phyloP scores from a whole-genome alignment of 495 filamentous ascomycete genomes.

The Echria macrotheca region DNA sequence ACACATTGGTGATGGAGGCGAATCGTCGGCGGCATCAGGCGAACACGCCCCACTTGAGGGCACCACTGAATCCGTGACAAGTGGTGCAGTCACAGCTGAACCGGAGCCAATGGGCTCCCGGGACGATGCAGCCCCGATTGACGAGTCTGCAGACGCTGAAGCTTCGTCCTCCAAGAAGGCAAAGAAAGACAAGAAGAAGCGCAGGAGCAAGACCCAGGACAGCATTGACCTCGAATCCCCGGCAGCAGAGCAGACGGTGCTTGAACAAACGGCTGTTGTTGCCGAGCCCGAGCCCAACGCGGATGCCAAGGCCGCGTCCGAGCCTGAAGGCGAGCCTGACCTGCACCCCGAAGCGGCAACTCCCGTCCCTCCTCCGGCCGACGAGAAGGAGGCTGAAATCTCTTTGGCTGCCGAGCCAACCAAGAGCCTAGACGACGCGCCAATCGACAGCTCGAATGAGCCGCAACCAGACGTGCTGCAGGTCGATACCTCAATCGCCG shows the following conservation, averaged over 20 bases:
- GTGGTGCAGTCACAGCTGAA: conserved; percentile 19
- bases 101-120: conserved; percentile 19
- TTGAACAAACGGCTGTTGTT: background rate
- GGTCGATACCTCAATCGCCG: conserved; percentile 3
- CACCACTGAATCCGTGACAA: conserved; percentile 24
- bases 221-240: background rate
- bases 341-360: no score
- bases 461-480: conserved; percentile 6
- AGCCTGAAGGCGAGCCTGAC: conserved; percentile 1
- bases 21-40: conserved; percentile 1
- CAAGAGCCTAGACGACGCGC: background rate
- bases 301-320: background rate
- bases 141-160: conserved; percentile 6
- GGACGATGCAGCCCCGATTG: conserved; percentile 7
- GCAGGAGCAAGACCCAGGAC: conserved; percentile 13
- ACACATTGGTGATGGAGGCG: conserved; percentile 9
- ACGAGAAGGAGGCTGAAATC: background rate
- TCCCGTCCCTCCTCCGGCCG: no score
- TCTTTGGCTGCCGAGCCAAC: conserved; percentile 5
- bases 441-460: conserved; percentile 9
- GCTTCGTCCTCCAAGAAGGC: conserved; percentile 9
- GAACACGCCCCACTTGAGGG: conserved; percentile 16
- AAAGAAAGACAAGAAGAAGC: conserved; percentile 25
- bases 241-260: background rate
- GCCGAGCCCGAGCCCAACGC: background rate